phyloP scores from a whole-genome alignment of 2,329 filamentous ascomycete species.

The Ceratocystis variospora region DNA sequence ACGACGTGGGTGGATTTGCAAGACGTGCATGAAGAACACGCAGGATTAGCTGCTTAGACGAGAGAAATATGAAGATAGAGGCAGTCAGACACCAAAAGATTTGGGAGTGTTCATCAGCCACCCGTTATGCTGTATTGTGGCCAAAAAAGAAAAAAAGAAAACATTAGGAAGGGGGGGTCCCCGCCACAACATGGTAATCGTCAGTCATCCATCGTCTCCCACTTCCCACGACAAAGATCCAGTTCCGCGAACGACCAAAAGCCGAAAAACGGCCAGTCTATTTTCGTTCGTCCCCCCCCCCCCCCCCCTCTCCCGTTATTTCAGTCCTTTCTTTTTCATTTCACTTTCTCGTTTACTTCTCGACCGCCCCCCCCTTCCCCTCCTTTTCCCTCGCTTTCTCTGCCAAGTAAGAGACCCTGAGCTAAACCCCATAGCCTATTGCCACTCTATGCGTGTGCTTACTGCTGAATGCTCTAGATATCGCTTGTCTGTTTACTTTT shows the following conservation, averaged over 20 bases:
- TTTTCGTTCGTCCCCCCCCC: background rate
- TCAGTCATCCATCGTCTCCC: constrained; percentile 17
- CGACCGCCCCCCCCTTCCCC: background rate
- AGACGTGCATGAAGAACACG: too few species aligned
- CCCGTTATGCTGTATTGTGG: too few species aligned
- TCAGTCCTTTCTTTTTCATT: background rate
- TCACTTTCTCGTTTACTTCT: background rate
- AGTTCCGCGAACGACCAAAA: background rate
- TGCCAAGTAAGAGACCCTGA: constrained; percentile 3
- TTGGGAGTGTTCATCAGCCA: background rate
- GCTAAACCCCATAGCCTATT: background rate
- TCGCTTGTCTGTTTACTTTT: too few species aligned
- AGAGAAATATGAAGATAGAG: background rate
- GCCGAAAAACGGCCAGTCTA: background rate
- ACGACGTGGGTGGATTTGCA: too few species aligned
- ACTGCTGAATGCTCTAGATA: background rate
- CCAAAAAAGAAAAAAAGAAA: background rate
- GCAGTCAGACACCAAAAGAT: background rate
- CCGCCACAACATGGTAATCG: background rate
- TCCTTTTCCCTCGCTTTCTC: background rate
- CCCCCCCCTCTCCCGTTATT: background rate
- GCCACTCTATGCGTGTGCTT: background rate
- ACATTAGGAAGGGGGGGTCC: background rate
- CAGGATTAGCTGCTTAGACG: background rate
- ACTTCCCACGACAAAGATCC: constrained; percentile 3